Evolutionary conservation across 495 filamentous ascomycete species (phyloP), one percentile per base, ranked within the genome.

Genomic region (Pseudevernia furfuracea): DNA sequence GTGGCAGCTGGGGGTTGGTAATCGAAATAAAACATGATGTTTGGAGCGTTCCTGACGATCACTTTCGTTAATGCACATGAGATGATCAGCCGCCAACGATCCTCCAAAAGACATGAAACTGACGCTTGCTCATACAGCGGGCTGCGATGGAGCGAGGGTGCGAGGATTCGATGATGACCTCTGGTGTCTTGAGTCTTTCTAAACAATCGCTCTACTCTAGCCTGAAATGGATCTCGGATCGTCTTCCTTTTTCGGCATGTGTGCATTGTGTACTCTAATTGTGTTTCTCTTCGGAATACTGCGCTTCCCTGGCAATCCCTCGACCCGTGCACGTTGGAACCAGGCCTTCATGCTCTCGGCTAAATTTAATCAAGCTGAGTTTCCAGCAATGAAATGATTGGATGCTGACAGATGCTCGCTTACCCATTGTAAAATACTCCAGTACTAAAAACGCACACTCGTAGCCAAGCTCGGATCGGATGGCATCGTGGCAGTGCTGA

Each of bases 321-420:
- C 39, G 39, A 19, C 14, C 2, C 39, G 12, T 41, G 39, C 39
- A 6, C 39, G 15, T 19, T 41, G 39, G 39, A 19, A 41, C 8
- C 19, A 41, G 39, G 19, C 14, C 39, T 46, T 46, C 43, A 46
- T 46, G 8, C 23, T 19, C 39, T 41, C 34, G 34, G 34, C 7
- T 7, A 34, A 34, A 19, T 43, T 43, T 15, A 43, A 19, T 43
- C 39, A 3, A 17, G 14, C 17, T 25, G 1, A 15, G 36, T 32
- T 38, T 43, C 39, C 36, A 56, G 25, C 17, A 28, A 23, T 3
- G 8, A 56, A 41, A 62, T 37, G 36, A 44, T 43, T 46, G 62
- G 52, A 46, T 52, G 34, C 15, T 48, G 12, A 58, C 57, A 2
- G 39, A 48, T 64, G 23, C 37, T 52, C 44, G 30, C 62, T 59